Evolutionary conservation across 2,329 filamentous ascomycete genomes (phyloP).

Genomic region (Alternaria ventricosa): DNA sequence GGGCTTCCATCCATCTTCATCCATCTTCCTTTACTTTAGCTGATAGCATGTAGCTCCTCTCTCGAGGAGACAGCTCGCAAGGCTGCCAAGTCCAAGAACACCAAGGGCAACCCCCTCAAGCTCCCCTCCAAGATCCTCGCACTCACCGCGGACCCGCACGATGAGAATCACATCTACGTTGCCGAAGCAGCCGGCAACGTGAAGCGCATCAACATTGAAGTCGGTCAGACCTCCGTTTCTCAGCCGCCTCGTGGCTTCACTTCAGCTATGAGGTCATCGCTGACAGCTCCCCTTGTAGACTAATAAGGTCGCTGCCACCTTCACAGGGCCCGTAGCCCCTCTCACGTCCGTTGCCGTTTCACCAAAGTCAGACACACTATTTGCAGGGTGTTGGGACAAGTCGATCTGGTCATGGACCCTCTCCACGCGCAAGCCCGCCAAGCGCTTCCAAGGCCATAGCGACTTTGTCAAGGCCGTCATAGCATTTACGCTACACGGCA

Average conservation of each 20-base stretch:
- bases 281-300: slow-evolving; percentile 28
- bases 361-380: slow-evolving; percentile 61
- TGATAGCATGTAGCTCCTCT: slow-evolving; percentile 53
- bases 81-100: slow-evolving; percentile 78
- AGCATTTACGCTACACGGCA: slow-evolving; percentile 65
- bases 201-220: slow-evolving; percentile 75
- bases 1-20: slow-evolving; percentile 37
- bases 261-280: background rate
- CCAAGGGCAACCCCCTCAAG: slow-evolving; percentile 78
- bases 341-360: slow-evolving; percentile 56
- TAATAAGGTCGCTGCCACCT: slow-evolving; percentile 56
- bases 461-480: slow-evolving; percentile 91
- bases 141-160: slow-evolving; percentile 70
- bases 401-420: slow-evolving; percentile 82
- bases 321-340: slow-evolving; percentile 78
- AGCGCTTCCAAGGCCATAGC: slow-evolving; percentile 74
- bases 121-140: slow-evolving; percentile 88
- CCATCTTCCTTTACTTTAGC: slow-evolving; percentile 1
- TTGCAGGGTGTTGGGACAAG: slow-evolving; percentile 95
- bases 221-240: slow-evolving; percentile 59
- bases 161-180: slow-evolving; percentile 70
- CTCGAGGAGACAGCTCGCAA: slow-evolving; percentile 65
- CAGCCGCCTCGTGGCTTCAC: background rate
- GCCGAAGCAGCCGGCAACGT: slow-evolving; percentile 88
- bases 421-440: slow-evolving; percentile 50